Evolutionary conservation across 495 filamentous ascomycete species (phyloP).

Genomic region (Pyronema domesticum): DNA sequence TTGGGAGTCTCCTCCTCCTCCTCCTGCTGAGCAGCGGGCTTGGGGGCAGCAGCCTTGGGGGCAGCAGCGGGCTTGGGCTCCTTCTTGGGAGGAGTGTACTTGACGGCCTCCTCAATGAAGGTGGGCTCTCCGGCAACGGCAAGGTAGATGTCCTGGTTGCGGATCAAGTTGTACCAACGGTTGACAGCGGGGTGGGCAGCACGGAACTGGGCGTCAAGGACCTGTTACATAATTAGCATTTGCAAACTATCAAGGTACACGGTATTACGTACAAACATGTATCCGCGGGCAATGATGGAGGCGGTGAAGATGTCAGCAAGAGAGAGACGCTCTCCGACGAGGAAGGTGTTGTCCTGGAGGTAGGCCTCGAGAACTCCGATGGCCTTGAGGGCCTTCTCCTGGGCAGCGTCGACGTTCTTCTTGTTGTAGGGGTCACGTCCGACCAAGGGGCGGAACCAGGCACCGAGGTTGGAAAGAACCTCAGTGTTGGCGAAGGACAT

Average conservation of each 20-base stretch:
- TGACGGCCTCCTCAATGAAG: constrained; percentile 68
- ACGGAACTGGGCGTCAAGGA: constrained; percentile 81
- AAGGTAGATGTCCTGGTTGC: constrained; percentile 79
- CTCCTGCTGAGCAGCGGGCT: constrained; percentile 38
- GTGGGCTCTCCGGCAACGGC: constrained; percentile 52
- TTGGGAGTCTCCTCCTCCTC: constrained; percentile 56
- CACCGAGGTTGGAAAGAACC: constrained; percentile 52
- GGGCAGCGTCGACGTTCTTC: constrained; percentile 72
- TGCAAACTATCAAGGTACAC: background rate
- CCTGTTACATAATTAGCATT: constrained; percentile 13
- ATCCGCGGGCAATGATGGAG: constrained; percentile 31
- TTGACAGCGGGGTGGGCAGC: constrained; percentile 60
- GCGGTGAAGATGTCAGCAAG: constrained; percentile 81
- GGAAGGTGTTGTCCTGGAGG: constrained; percentile 84
- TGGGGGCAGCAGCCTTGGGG: constrained; percentile 40
- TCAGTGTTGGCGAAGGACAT: constrained; percentile 85
- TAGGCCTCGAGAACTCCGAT: constrained; percentile 62
- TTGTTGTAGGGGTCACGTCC: constrained; percentile 86
- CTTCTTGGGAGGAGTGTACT: constrained; percentile 85
- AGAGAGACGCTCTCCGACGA: constrained; percentile 92
- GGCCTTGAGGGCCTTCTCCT: constrained; percentile 47
- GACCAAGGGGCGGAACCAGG: constrained; percentile 76
- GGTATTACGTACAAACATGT: background rate
- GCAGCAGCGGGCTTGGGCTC: constrained; percentile 43
- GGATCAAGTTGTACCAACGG: constrained; percentile 87